These are phyloP conservation scores for Coprinopsis marcescibilis DNA, from an alignment of 768 basidiomycete species.

Conservation along the genomic window DNA sequence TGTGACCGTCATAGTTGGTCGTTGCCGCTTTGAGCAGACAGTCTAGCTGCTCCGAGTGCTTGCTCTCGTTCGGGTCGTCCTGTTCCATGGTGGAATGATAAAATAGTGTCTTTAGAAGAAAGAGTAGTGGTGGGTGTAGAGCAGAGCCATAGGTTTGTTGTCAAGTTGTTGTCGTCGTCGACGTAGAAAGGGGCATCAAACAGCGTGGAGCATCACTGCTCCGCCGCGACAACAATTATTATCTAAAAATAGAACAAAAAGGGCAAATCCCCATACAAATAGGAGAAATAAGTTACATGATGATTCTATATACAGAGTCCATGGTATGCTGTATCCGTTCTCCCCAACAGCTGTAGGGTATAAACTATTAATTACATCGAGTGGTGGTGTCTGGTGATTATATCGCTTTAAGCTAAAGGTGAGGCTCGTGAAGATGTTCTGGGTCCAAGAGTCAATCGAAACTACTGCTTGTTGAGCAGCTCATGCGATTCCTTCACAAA, in stretches of 20 bases:
- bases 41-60: background rate
- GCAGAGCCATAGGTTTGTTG: too few species aligned
- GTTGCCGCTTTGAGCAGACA: background rate
- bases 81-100: background rate
- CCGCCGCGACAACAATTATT: too few species aligned
- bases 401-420: background rate
- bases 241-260: background rate
- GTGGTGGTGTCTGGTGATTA: background rate
- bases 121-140: too few species aligned
- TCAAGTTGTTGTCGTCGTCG: too few species aligned
- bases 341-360: too few species aligned
- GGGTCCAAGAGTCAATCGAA: background rate
- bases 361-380: background rate
- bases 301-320: too few species aligned
- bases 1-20: background rate
- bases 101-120: too few species aligned
- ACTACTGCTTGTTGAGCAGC: constrained; percentile 32
- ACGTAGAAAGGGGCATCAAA: too few species aligned
- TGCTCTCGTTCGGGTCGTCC: background rate
- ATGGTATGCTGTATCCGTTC: too few species aligned
- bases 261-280: background rate
- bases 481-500: constrained; percentile 60
- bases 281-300: too few species aligned
- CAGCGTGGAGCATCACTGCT: too few species aligned
- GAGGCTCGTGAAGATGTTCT: background rate